Conservation (phyloP, 2,329 filamentous ascomycete species). For the Clonostachys rosea region DNA sequence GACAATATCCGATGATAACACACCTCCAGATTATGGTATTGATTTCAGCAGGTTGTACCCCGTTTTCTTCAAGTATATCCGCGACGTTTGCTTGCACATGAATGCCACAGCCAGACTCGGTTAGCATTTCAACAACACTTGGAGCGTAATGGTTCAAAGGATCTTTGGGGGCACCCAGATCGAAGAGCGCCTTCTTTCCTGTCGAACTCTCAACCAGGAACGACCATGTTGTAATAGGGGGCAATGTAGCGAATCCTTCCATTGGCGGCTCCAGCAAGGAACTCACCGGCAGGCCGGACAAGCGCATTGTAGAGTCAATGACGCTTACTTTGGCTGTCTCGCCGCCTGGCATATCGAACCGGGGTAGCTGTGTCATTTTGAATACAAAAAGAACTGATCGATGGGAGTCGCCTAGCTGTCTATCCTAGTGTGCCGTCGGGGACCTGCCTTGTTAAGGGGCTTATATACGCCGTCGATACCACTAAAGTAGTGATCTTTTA, state of each 20-base stretch:
- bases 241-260: not conserved
- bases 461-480: no score
- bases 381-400: no score
- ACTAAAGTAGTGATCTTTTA: no score
- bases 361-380: no score
- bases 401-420: no score
- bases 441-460: no score
- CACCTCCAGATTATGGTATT: constrained; percentile 7
- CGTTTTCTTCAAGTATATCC: not conserved
- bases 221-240: not conserved
- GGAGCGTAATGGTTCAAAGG: not conserved
- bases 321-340: not conserved
- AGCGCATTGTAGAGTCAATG: constrained; percentile 1
- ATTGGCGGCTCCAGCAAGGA: not conserved
- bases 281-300: not conserved
- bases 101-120: not conserved
- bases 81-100: not conserved
- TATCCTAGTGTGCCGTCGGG: no score
- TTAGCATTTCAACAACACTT: not conserved
- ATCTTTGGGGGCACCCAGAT: constrained; percentile 1
- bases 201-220: constrained; percentile 2
- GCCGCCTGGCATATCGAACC: constrained; percentile 1
- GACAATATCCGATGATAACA: not conserved
- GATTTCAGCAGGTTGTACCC: constrained; percentile 1
- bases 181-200: constrained; percentile 1